These are phyloP conservation scores for Monilinia laxa DNA, from an alignment of 2,329 filamentous ascomycete genomes.

Conservation along the genomic window DNA sequence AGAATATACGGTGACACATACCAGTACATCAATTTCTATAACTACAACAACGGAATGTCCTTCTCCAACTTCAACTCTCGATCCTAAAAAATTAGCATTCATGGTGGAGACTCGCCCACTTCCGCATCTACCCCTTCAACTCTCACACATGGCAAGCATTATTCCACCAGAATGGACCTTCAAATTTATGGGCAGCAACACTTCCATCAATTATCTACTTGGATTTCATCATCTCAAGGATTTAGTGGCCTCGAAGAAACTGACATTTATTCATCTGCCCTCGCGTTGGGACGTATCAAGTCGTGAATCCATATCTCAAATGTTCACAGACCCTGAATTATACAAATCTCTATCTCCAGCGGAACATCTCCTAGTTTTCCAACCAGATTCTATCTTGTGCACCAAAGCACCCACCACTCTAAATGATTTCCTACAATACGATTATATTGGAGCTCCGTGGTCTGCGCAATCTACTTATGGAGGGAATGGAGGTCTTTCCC, in stretches of 20 bases:
- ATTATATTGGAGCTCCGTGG: constrained; percentile 46
- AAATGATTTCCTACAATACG: constrained; percentile 37
- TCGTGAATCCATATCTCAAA: constrained; percentile 53
- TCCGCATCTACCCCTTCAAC: constrained; percentile 52
- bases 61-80: constrained; percentile 32
- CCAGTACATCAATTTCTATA: not conserved
- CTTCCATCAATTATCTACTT: constrained; percentile 47
- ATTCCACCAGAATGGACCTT: constrained; percentile 59
- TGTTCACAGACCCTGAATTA: constrained; percentile 53
- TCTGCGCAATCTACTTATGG: constrained; percentile 45
- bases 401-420: constrained; percentile 49
- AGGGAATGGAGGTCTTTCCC: constrained; percentile 55
- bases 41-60: constrained; percentile 19
- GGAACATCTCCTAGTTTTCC: constrained; percentile 56
- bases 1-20: constrained; percentile 8
- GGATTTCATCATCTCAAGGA: constrained; percentile 45
- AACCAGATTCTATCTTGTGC: constrained; percentile 57
- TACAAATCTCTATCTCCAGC: constrained; percentile 50
- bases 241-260: constrained; percentile 32
- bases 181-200: constrained; percentile 50
- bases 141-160: constrained; percentile 57
- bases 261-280: constrained; percentile 22
- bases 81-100: constrained; percentile 48
- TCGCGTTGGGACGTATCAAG: constrained; percentile 29
- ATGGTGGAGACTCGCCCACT: constrained; percentile 54